Conservation (phyloP, 495 filamentous ascomycete species). For the Poronia punctata region DNA sequence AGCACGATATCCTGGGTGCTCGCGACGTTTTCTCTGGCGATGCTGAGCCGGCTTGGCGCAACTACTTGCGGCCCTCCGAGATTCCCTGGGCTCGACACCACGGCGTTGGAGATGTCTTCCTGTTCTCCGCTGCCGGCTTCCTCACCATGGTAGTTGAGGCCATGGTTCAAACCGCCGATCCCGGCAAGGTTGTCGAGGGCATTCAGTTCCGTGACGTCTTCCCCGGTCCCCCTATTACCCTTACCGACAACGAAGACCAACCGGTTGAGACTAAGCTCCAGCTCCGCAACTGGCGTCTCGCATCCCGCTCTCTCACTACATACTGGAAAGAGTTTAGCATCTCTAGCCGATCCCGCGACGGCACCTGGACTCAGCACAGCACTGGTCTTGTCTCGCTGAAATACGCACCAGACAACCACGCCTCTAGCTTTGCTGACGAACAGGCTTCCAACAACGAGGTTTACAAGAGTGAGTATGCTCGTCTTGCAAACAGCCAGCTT, state of each 20-base stretch:
- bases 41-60: conserved; percentile 35
- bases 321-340: conserved; percentile 23
- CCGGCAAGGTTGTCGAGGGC: conserved; percentile 16
- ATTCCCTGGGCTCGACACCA: conserved; percentile 42
- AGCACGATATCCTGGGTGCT: conserved; percentile 41
- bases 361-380: conserved; percentile 24
- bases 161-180: conserved; percentile 31
- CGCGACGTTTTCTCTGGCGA: conserved; percentile 23
- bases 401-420: conserved; percentile 14
- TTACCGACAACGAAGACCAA: conserved; percentile 25
- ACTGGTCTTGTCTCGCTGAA: conserved; percentile 26
- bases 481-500: conserved; percentile 7
- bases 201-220: conserved; percentile 21
- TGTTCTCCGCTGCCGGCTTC: conserved; percentile 42
- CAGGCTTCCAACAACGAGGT: conserved; percentile 11
- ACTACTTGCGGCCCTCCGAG: conserved; percentile 28
- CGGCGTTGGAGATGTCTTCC: conserved; percentile 26
- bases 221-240: conserved; percentile 28
- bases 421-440: conserved; percentile 14
- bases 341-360: conserved; percentile 18
- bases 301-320: conserved; percentile 18
- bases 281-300: conserved; percentile 21
- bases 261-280: conserved; percentile 33
- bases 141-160: conserved; percentile 45
- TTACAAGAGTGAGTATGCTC: conserved; percentile 18